Evolutionary conservation across 108 stramenopile species (phyloP).

Genomic region (Chaetoceros tenuissimus): DNA sequence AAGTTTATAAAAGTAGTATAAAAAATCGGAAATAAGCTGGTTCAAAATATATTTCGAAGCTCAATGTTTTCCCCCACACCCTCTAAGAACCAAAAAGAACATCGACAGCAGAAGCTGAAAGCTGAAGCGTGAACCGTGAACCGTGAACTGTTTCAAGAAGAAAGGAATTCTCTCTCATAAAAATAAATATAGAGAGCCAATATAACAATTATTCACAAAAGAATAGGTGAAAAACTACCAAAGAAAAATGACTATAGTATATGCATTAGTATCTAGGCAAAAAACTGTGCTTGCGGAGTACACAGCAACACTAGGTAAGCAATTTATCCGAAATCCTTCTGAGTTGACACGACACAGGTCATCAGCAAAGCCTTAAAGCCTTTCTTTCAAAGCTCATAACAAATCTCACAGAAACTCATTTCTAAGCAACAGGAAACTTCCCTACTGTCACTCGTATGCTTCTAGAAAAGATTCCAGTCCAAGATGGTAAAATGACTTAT

Average conservation of each 20-base stretch:
- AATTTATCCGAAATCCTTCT: neutral
- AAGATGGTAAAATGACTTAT: constrained; percentile 84
- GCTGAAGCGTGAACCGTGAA: no score
- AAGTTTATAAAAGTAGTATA: no score
- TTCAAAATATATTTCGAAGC: no score
- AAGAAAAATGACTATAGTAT: constrained; percentile 86
- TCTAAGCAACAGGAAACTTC: constrained; percentile 90
- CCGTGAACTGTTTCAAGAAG: no score
- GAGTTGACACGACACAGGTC: neutral
- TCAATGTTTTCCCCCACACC: no score
- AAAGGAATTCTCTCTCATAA: no score
- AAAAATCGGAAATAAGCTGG: no score
- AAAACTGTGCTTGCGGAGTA: constrained; percentile 95
- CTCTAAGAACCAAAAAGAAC: no score
- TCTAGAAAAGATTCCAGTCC: constrained; percentile 83
- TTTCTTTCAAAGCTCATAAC: neutral
- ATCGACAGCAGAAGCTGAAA: no score
- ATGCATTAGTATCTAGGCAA: constrained; percentile 92
- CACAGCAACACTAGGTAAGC: constrained; percentile 83
- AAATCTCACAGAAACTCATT: constrained; percentile 5
- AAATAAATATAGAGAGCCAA: no score
- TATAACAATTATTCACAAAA: no score
- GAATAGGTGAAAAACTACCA: no score
- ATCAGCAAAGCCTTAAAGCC: neutral
- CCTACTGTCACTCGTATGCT: constrained; percentile 96